These are phyloP conservation scores for Leccinum incarnatum DNA, from an alignment of 768 basidiomycete genomes.

Conservation along the genomic window DNA sequence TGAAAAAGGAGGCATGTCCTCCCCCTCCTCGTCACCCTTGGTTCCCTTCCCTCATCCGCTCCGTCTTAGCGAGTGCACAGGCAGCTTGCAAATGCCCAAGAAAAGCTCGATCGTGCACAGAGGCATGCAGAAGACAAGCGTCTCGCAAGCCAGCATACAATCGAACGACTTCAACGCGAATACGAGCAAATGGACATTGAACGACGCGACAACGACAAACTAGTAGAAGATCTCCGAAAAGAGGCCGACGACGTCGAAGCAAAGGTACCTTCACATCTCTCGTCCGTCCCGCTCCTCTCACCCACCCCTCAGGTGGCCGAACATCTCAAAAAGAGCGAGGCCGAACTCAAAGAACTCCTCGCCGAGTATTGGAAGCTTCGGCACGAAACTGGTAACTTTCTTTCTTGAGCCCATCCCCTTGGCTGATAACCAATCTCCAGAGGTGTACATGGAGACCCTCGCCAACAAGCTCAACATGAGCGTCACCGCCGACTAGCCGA, in stretches of 20 bases:
- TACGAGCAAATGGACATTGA: constrained; percentile 78
- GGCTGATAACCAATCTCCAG: constrained; percentile 36
- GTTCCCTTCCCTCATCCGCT: not conserved
- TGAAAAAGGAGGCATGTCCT: constrained; percentile 60
- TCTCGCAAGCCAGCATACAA: constrained; percentile 63
- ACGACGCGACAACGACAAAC: constrained; percentile 73
- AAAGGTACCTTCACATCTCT: constrained; percentile 42
- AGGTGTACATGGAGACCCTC: constrained; percentile 84
- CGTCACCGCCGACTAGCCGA: constrained; percentile 29
- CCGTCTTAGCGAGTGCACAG: constrained; percentile 66
- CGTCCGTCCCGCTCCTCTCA: not conserved
- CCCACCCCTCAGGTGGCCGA: constrained; percentile 60
- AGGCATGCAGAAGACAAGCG: constrained; percentile 80
- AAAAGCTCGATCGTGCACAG: constrained; percentile 78
- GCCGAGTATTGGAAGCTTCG: constrained; percentile 81
- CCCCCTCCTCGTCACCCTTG: not conserved
- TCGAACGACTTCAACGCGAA: constrained; percentile 73
- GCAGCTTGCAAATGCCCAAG: constrained; percentile 76
- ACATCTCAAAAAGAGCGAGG: constrained; percentile 70
- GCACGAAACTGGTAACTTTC: constrained; percentile 61
- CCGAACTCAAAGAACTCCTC: constrained; percentile 77
- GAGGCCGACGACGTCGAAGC: constrained; percentile 68
- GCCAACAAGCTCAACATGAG: constrained; percentile 76
- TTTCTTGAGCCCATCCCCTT: not conserved
- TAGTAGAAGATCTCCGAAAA: constrained; percentile 70